Conservation (phyloP, 1,284 basidiomycete species). For the Leccinum huronense region DNA sequence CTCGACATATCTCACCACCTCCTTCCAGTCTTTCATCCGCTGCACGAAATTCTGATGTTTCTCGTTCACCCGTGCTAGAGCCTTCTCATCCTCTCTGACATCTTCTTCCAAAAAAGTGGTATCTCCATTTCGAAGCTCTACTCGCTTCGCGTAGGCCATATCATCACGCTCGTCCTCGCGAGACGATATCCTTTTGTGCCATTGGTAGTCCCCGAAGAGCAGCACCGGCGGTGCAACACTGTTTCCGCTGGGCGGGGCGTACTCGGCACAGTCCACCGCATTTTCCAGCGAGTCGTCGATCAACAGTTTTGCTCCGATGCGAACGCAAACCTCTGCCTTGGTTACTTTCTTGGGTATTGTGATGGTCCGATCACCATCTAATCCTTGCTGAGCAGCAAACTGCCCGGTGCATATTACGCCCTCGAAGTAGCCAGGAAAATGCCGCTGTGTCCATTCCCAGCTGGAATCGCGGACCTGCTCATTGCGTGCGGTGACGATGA, state of each 20-base stretch:
- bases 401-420: constrained; percentile 75
- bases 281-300: constrained; percentile 83
- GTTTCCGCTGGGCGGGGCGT: constrained; percentile 22
- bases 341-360: constrained; percentile 54
- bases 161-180: constrained; percentile 49
- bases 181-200: constrained; percentile 57
- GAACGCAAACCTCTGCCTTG: constrained; percentile 71
- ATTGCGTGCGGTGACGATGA: constrained; percentile 75
- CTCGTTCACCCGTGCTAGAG: constrained; percentile 27
- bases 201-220: constrained; percentile 75
- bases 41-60: constrained; percentile 42
- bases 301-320: constrained; percentile 60
- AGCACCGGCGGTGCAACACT: constrained; percentile 50
- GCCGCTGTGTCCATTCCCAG: constrained; percentile 63
- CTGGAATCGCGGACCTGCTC: constrained; percentile 57
- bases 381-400: constrained; percentile 44
- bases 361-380: constrained; percentile 37
- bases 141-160: constrained; percentile 57
- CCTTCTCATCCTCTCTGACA: constrained; percentile 16
- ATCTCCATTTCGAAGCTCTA: constrained; percentile 46
- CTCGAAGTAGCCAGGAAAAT: constrained; percentile 68
- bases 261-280: constrained; percentile 55
- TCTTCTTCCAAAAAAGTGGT: constrained; percentile 61
- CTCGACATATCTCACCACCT: constrained; percentile 42
- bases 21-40: constrained; percentile 57